Base-by-base conservation (phyloP, 2,329 filamentous ascomycete genomes). In the Penicillium sp. region DNA sequence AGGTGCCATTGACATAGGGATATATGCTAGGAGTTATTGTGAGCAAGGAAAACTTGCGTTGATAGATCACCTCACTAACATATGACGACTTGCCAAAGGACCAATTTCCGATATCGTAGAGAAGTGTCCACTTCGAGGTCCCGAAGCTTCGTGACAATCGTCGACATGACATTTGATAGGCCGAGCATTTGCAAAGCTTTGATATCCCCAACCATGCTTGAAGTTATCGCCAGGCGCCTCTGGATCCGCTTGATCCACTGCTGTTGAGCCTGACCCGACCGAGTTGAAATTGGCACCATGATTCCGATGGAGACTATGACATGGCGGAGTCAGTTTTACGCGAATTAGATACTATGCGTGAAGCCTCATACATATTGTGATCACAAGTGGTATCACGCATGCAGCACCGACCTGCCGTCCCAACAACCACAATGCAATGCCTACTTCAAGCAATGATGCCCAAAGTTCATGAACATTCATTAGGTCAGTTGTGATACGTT, bases 401-500 rank as follows among this genome's bases (percentile, higher is more conserved):
- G 48, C 43, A 10, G 45, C n/a, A 16, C 38, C 30, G 3, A 51
- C 13, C 3, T 50, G 36, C 6, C 46, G 30, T 15, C 39, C 41
- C 14, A 51, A 10, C 10, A 51, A 19, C 36, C 39, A 45, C 14
- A 51, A 20, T 4, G 48, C 38, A 10, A 50, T n/a, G 13, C 7
- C 23, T 9, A 49, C 31, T 17, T 51, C 41, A 1, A 30, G 29
- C 3, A 44, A 25, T 17, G 21, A 38, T 4, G 26, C 32, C 18
- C 45, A 55, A 7, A 41, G n/a, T 18, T 55, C 50, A 28, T 54
- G 51, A 7, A 55, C 31, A 3, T 46, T 26, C 26, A 27, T 18
- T 19, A 45, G 9, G 27, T 33, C 37, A 8, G 15, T 21, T 4
- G 36, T 39, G 17, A 57, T 54, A 7, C 49, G 43, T 19, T 72